Percentiles rank a stretch among this genome's conserved stretches.
Conservation (phyloP, 208 protist species). For the Acanthamoeba triangularis region DNA sequence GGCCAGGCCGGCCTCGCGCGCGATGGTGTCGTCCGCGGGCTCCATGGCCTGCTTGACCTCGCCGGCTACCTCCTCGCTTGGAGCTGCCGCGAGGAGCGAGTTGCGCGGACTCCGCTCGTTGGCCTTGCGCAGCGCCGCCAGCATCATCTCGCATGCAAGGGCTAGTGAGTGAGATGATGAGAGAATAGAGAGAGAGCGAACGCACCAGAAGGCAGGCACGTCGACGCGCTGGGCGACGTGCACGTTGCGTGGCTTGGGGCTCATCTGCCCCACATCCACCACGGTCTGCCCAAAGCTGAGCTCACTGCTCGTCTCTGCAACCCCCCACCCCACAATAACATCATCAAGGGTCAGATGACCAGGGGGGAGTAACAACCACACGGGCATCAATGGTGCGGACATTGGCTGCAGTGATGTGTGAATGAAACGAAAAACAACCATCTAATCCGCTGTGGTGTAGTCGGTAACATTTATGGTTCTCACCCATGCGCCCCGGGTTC, state of each 20-base stretch:
- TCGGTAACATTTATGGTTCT: slow-evolving; percentile 78
- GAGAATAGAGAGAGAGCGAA: neutral
- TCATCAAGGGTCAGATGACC: neutral
- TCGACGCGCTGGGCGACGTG: slow-evolving; percentile 48
- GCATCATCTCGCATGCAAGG: neutral
- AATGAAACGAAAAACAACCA: too few relatives aligned
- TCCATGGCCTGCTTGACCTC: neutral
- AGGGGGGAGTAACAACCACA: neutral
- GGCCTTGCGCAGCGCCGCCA: neutral
- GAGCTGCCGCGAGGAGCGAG: neutral
- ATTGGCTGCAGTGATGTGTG: too few relatives aligned
- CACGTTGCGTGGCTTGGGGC: slow-evolving; percentile 16
- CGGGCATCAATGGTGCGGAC: too few relatives aligned
- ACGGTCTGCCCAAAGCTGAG: slow-evolving; percentile 69
- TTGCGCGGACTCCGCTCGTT: slow-evolving; percentile 47
- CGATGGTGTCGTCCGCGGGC: neutral
- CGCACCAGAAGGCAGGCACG: slow-evolving; percentile 47
- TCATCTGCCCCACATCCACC: slow-evolving; percentile 71
- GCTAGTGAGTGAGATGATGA: neutral
- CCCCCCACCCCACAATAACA: too few relatives aligned
- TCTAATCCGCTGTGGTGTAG: slow-evolving; percentile 75
- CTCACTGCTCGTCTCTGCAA: slow-evolving; percentile 54
- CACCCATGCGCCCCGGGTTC: slow-evolving; percentile 75
- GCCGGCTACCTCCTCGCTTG: neutral
- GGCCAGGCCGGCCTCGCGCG: neutral